A percentile compares a stretch with the other conserved stretches of the same genome.
Conservation (phyloP, 164 flowering plant species). For the Tetracentron sinense region DNA sequence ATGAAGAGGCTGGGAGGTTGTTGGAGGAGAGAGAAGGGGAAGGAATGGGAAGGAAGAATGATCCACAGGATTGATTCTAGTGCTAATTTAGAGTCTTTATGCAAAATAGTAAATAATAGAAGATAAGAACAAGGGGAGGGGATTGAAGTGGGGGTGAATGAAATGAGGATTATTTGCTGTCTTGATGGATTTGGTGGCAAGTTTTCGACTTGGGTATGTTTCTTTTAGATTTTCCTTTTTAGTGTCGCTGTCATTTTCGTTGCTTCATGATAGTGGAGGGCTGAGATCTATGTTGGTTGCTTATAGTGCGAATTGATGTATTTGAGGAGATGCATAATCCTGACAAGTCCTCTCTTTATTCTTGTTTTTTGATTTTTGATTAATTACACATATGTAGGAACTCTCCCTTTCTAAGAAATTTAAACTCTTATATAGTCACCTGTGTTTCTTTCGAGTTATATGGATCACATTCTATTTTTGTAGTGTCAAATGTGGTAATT, state of each 20-base stretch:
- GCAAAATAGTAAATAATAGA: neutral
- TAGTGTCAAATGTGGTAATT: neutral
- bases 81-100: neutral
- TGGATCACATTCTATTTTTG: too few relatives aligned
- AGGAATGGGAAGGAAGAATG: constrained; percentile 12
- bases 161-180: neutral
- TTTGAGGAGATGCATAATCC: neutral
- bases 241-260: neutral
- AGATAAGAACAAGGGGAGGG: neutral
- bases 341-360: neutral
- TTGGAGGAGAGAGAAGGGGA: constrained; percentile 22
- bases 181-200: neutral
- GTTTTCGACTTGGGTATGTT: neutral
- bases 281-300: neutral
- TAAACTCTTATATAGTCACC: neutral
- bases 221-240: neutral
- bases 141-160: neutral
- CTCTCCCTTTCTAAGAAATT: neutral
- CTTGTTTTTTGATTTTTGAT: neutral
- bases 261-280: neutral
- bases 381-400: neutral
- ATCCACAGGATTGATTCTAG: constrained; percentile 5
- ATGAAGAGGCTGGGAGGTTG: constrained; percentile 21
- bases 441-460: too few relatives aligned
- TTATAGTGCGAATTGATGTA: neutral